Evolutionary conservation across 495 filamentous ascomycete species (phyloP).

Genomic region (Penicillium antarcticum): DNA sequence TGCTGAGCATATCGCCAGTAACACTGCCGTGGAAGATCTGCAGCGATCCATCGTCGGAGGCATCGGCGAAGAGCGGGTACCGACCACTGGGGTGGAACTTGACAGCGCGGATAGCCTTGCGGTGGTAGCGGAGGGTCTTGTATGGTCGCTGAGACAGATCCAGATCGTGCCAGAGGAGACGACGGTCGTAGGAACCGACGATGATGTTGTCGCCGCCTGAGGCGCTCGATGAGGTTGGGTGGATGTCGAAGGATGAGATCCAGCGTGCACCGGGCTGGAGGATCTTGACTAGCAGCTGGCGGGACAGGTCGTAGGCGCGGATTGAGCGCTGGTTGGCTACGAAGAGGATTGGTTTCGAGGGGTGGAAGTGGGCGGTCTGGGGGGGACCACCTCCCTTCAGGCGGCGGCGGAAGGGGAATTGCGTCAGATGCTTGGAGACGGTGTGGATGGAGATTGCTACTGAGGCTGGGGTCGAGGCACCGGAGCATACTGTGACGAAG

Average conservation of each 20-base stretch:
- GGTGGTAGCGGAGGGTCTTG: slow-evolving; percentile 92
- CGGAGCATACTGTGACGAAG: slow-evolving; percentile 85
- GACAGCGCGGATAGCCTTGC: slow-evolving; percentile 83
- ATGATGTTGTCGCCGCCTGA: slow-evolving; percentile 85
- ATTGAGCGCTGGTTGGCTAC: slow-evolving; percentile 92
- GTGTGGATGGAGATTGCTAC: slow-evolving; percentile 92
- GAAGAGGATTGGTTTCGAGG: slow-evolving; percentile 87
- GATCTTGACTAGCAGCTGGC: slow-evolving; percentile 84
- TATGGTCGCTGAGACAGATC: slow-evolving; percentile 87
- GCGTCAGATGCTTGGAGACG: slow-evolving; percentile 87
- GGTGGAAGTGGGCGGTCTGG: slow-evolving; percentile 92
- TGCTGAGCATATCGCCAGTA: slow-evolving; percentile 88
- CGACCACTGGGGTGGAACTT: slow-evolving; percentile 74
- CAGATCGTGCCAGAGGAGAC: slow-evolving; percentile 94
- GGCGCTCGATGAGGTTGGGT: slow-evolving; percentile 58
- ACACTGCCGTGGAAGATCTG: slow-evolving; percentile 98
- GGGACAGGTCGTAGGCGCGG: slow-evolving; percentile 86
- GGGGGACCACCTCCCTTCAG: slow-evolving; percentile 77
- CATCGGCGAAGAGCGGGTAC: slow-evolving; percentile 87
- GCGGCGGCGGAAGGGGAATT: slow-evolving; percentile 79
- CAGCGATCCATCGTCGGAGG: slow-evolving; percentile 86
- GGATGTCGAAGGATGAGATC: slow-evolving; percentile 92
- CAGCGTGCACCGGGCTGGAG: slow-evolving; percentile 90
- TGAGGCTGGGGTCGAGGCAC: slow-evolving; percentile 58
- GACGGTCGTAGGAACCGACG: slow-evolving; percentile 88